Evolutionary conservation across 192 early-diverging fungal species (phyloP).

Genomic region (Coemansia sp.): DNA sequence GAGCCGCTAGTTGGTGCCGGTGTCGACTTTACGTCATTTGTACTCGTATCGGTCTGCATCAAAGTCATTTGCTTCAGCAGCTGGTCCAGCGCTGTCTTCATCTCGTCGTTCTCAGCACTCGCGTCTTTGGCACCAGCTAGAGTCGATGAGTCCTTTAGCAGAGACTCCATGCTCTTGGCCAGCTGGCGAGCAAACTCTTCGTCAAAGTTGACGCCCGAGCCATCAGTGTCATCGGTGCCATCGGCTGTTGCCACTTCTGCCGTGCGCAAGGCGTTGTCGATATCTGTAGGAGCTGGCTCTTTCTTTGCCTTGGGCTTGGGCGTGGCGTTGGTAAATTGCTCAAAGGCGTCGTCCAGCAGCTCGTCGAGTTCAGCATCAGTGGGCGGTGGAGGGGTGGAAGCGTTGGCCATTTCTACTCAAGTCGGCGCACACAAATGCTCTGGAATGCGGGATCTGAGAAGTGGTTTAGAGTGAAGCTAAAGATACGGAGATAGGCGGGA

Average conservation of each 20-base stretch:
- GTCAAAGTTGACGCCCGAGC: slow-evolving; percentile 50
- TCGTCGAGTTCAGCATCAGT: slow-evolving; percentile 71
- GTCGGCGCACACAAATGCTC: slow-evolving; percentile 1
- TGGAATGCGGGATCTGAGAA: neutral
- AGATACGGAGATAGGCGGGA: no score
- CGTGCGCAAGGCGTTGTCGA: neutral
- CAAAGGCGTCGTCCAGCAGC: slow-evolving; percentile 75
- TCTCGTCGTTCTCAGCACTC: slow-evolving; percentile 50
- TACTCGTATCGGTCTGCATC: slow-evolving; percentile 57
- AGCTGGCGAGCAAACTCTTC: slow-evolving; percentile 78
- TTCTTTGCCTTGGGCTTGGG: slow-evolving; percentile 41
- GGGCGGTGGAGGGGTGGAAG: slow-evolving; percentile 19
- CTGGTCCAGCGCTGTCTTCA: slow-evolving; percentile 77
- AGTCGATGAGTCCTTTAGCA: slow-evolving; percentile 45
- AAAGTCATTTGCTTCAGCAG: slow-evolving; percentile 66
- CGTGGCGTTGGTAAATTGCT: slow-evolving; percentile 63
- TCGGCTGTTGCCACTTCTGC: slow-evolving; percentile 12
- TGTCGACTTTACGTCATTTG: neutral
- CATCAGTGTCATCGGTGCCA: slow-evolving; percentile 20
- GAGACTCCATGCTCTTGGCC: slow-evolving; percentile 77
- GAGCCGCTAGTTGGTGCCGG: neutral
- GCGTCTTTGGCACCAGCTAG: slow-evolving; percentile 11
- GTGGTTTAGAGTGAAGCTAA: neutral
- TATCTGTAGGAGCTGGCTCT: neutral
- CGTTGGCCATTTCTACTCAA: slow-evolving; percentile 32